Percentiles rank a stretch among this genome's conserved stretches.
These are phyloP conservation scores for Mycena chlorophos DNA, from an alignment of 768 basidiomycete species.

Conservation along the genomic window DNA sequence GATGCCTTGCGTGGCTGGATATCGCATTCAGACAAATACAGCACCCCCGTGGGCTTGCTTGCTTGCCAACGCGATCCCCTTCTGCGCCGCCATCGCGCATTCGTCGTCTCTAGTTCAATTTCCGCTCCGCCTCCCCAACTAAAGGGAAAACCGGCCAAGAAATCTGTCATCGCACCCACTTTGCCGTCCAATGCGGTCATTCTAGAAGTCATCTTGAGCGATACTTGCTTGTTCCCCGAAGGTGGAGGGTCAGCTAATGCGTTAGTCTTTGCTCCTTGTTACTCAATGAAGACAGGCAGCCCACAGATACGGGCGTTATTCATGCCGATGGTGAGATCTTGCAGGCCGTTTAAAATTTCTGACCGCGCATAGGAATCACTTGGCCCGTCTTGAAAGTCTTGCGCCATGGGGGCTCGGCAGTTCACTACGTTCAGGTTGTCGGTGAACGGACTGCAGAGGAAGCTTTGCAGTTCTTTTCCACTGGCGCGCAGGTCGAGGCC, in stretches of 20 bases:
- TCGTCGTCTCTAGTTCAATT: constrained; percentile 50
- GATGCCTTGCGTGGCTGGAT: constrained; percentile 42
- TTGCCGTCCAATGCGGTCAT: constrained; percentile 43
- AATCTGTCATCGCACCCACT: constrained; percentile 51
- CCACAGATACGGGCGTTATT: constrained; percentile 68
- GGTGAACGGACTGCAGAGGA: constrained; percentile 39
- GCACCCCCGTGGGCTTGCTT: constrained; percentile 74
- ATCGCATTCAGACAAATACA: constrained; percentile 26
- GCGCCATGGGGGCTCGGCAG: constrained; percentile 69
- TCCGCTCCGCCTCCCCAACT: constrained; percentile 44
- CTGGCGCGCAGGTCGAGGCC: constrained; percentile 53
- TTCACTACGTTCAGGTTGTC: constrained; percentile 64
- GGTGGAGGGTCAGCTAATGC: constrained; percentile 36
- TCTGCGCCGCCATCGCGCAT: constrained; percentile 56
- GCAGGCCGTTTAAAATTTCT: not conserved
- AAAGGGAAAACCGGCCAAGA: constrained; percentile 54
- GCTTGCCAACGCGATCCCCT: constrained; percentile 83
- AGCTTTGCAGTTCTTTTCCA: constrained; percentile 47
- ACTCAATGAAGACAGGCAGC: constrained; percentile 60
- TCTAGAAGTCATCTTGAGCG: constrained; percentile 69
- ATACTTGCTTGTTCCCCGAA: constrained; percentile 81
- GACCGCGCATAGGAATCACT: constrained; percentile 19
- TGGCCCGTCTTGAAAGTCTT: constrained; percentile 69
- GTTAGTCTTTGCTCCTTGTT: not conserved
- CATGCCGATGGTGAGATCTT: constrained; percentile 40